Evolutionary conservation across 768 basidiomycete species (phyloP), one percentile per base, ranked within the genome.

Genomic region (Podaxis carcinomalis): DNA sequence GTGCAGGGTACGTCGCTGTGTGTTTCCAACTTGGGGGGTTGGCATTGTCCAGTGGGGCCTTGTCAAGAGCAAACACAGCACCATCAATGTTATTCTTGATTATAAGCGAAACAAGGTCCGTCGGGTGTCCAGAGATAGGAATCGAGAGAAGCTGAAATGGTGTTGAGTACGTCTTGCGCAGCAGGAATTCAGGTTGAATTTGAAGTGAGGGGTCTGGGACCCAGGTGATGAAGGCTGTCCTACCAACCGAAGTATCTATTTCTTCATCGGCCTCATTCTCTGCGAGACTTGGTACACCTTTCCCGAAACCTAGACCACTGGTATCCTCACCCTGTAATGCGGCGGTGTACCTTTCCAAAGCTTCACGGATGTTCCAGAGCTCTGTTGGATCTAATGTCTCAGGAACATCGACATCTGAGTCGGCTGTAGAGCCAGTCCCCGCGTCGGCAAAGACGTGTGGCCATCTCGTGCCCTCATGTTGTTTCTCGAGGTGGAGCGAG

Each of bases 221-320:
- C 86, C 89, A 92, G 1, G 89, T 91, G 14, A 90, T 68, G 51
- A 79, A 81, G 27, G 82, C 82, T 51, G 74, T 74, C 64, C 86
- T 77, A 1, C 95, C 96, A 4, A 92, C 82, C 3, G 83, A 79
- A 5, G 83, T 76, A 68, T 94, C 94, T 4, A 93, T 87, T 59
- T 96, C 94, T 51, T 93, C 90, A 71, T 98, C 96, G 72, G 92
- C 81, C 74, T 98, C 96, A 56, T 93, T 95, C 65, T 89, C 83
- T 49, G 87, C 84, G 23, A 99, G 82, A 62, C 90, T 90, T 2
- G 95, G 90, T 53, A 95, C 74, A 49, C 87, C 85, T 37, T 75
- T 73, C 36, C 90, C 88, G 7, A 89, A 76, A 4, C 86, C 90
- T 4, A 86, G 73, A 1, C 84, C 87, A 51, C 80, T 83, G 1